phyloP scores from a whole-genome alignment of 1,284 basidiomycete species.

The Ceratobasidium sp. region DNA sequence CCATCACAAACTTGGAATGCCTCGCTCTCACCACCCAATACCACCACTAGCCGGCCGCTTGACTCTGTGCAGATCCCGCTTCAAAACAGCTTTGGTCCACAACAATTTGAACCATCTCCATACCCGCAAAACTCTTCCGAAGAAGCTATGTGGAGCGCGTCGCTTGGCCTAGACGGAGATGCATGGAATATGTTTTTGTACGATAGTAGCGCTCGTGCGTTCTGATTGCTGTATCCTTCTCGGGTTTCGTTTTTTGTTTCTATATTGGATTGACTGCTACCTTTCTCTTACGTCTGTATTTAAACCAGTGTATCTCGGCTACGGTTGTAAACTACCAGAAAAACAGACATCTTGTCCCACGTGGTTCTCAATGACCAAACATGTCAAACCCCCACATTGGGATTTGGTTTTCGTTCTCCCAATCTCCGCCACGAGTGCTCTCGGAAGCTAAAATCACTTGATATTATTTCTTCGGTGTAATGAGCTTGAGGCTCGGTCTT shows the following conservation, averaged over 20 bases:
- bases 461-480: neutral
- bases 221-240: conserved; percentile 5
- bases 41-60: conserved; percentile 16
- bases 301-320: neutral
- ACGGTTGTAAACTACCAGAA: neutral
- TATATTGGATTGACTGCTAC: neutral
- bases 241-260: neutral
- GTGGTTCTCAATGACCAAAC: neutral
- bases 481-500: conserved; percentile 29
- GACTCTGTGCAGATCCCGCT: conserved; percentile 24
- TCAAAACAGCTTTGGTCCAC: conserved; percentile 38
- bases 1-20: conserved; percentile 28
- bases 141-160: conserved; percentile 58
- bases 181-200: conserved; percentile 39
- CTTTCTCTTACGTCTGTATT: neutral
- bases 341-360: conserved; percentile 1
- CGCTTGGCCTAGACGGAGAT: conserved; percentile 54
- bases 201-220: conserved; percentile 19
- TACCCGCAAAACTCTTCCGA: conserved; percentile 52
- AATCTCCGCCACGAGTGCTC: neutral
- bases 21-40: conserved; percentile 33
- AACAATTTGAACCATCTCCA: conserved; percentile 39
- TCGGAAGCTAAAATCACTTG: neutral
- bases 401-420: neutral
- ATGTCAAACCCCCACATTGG: neutral